Evolutionary conservation across 148 eudicot species (phyloP), one percentile per base, ranked within the genome.

Genomic region (Spergularia bocconei): DNA sequence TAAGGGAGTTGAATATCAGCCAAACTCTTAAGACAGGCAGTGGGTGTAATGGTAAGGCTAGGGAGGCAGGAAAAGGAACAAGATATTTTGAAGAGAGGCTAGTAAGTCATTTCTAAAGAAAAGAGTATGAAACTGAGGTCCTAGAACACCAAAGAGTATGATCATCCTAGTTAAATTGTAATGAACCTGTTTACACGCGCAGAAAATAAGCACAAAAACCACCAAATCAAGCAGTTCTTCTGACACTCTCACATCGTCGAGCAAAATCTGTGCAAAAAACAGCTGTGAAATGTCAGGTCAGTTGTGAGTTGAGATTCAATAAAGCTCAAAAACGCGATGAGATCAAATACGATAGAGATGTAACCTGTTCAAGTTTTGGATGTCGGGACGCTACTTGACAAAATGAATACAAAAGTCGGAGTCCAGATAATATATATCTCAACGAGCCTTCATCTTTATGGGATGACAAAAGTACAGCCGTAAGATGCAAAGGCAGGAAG

Each of bases 341-440:
- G 10, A 68, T 39, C 21, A 50, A 9, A 21, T 67, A 48, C 21
- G 38, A 48, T 17, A 52, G 36, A 44, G 5, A 44, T 44, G 48
- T 36, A 63, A 96, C 99, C 96, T 92, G 97, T 81, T 96, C 97
- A 65, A 96, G 89, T 87, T 92, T 96, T 54, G 92, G 83, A 71
- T 88, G 86, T 51, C 91, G 90, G 77, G 92, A 79, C 47, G 99
- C 93, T 70, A 91, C 76, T 79, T 96, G 97, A 83, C 89, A 92
- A 65, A 96, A 77, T 65, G 92, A 82, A 81, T 91, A 85, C 70
- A 96, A 75, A 74, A 96, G 85, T 38, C 90, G 85, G 47, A 96
- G 51, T 59, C 98, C 99, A 73, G 86, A 83, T 79, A 96, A 80
- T 76, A 92, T 73, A 79, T 96, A 87, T 83, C 82, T 85, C 82